Evolutionary conservation across 192 early-diverging fungal genomes (phyloP).

Genomic region (Coemansia aciculifera): DNA sequence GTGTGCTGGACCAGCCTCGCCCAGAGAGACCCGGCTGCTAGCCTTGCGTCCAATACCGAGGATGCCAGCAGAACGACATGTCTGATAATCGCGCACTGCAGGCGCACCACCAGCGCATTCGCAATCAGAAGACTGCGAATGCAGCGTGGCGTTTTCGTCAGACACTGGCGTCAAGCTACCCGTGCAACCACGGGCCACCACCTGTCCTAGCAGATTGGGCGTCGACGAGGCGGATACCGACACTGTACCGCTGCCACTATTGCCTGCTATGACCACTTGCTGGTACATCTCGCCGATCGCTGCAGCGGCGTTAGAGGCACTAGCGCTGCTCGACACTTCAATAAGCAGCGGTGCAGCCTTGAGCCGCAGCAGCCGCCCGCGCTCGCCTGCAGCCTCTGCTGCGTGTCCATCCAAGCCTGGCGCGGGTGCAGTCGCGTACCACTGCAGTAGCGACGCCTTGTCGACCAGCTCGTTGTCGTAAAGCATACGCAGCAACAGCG

Average conservation of each 20-base stretch:
- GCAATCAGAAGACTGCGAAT: slow-evolving; percentile 31
- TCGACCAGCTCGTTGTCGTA: slow-evolving; percentile 51
- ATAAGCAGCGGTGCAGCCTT: slow-evolving; percentile 31
- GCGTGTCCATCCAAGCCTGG: neutral
- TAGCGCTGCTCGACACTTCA: slow-evolving; percentile 20
- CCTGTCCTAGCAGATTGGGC: slow-evolving; percentile 13
- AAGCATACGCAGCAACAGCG: slow-evolving; percentile 36
- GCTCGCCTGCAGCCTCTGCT: slow-evolving; percentile 1
- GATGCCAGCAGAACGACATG: slow-evolving; percentile 7
- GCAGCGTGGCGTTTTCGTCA: slow-evolving; percentile 28
- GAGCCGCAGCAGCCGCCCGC: slow-evolving; percentile 36
- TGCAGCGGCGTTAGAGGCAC: neutral
- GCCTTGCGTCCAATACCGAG: slow-evolving; percentile 15
- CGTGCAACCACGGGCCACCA: slow-evolving; percentile 10
- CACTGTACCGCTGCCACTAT: slow-evolving; percentile 10
- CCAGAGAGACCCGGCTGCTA: slow-evolving; percentile 1
- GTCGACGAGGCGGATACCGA: slow-evolving; percentile 19
- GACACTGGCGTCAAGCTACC: slow-evolving; percentile 44
- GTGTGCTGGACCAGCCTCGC: neutral
- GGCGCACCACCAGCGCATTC: slow-evolving; percentile 16
- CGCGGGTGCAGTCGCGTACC: slow-evolving; percentile 23
- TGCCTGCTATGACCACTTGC: slow-evolving; percentile 22
- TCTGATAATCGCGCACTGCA: neutral
- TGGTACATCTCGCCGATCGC: slow-evolving; percentile 32
- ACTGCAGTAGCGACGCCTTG: slow-evolving; percentile 28